Evolutionary conservation across 768 basidiomycete species (phyloP).

Genomic region (Auricularia auricula-judae): DNA sequence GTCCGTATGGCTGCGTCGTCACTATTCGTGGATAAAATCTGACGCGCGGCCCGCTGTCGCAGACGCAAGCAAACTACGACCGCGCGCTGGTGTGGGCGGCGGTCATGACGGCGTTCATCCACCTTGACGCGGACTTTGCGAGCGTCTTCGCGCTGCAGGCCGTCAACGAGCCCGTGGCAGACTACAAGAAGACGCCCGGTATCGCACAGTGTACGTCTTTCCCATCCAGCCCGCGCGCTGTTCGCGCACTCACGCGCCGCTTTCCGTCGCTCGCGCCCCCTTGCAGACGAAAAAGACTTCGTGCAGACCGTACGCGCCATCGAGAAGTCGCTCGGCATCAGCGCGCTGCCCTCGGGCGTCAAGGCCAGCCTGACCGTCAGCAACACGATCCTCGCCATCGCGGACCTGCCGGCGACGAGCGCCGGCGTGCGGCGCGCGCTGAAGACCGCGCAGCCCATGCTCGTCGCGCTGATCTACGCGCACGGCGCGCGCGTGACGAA

Average conservation of each 20-base stretch:
- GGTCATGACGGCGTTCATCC: slow-evolving; percentile 64
- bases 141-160: slow-evolving; percentile 65
- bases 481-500: neutral
- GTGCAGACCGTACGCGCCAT: slow-evolving; percentile 56
- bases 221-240: neutral
- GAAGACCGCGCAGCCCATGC: slow-evolving; percentile 24
- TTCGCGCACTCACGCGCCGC: neutral
- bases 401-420: slow-evolving; percentile 14
- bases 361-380: slow-evolving; percentile 14
- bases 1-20: slow-evolving; percentile 24
- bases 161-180: slow-evolving; percentile 67
- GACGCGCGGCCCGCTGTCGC: too few relatives aligned
- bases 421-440: slow-evolving; percentile 21
- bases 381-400: slow-evolving; percentile 19
- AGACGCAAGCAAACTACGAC: slow-evolving; percentile 64
- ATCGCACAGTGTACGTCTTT: slow-evolving; percentile 52
- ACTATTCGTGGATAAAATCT: too few relatives aligned
- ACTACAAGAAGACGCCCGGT: slow-evolving; percentile 53
- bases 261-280: neutral
- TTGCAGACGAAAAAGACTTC: slow-evolving; percentile 56
- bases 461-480: slow-evolving; percentile 12
- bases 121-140: slow-evolving; percentile 54
- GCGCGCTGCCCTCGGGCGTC: neutral
- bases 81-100: slow-evolving; percentile 75
- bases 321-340: slow-evolving; percentile 49